Percentiles rank a stretch among this genome's conserved stretches.
These are phyloP conservation scores for Mycena rosella DNA, from an alignment of 768 basidiomycete species.

Conservation along the genomic window DNA sequence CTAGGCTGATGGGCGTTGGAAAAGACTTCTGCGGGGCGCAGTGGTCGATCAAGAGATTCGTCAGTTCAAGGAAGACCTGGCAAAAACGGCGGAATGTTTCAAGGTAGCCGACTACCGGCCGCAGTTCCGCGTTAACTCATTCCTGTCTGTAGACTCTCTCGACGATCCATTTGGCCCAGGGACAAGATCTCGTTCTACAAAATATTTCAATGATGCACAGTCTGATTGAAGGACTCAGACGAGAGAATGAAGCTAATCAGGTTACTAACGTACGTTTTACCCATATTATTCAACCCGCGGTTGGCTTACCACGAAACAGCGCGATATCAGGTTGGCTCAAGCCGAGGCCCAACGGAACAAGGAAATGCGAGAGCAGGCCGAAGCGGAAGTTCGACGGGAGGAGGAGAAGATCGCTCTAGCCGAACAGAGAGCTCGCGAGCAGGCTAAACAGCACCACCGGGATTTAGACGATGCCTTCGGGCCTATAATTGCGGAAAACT, in stretches of 20 bases:
- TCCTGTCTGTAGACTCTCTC: not conserved
- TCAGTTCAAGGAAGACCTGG: slow-evolving; percentile 1
- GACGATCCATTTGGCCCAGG: not conserved
- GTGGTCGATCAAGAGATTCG: not conserved
- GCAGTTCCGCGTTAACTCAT: not conserved
- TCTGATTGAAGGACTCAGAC: not conserved
- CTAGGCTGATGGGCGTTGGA: slow-evolving; percentile 1
- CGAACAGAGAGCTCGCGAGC: too few relatives aligned
- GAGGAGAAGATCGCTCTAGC: not conserved
- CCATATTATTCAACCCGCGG: not conserved
- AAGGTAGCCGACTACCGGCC: not conserved
- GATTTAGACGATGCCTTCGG: slow-evolving; percentile 3
- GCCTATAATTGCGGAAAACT: slow-evolving; percentile 1
- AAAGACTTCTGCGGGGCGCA: not conserved
- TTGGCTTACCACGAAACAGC: not conserved
- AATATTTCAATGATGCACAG: not conserved
- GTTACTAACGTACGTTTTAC: not conserved
- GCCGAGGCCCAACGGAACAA: not conserved
- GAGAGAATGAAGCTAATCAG: not conserved
- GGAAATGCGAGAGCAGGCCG: not conserved
- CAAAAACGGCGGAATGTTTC: not conserved
- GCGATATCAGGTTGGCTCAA: not conserved
- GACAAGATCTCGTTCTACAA: not conserved
- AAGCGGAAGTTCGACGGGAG: not conserved
- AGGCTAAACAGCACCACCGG: not conserved